These are phyloP conservation scores for Saitoella complicata DNA, from an alignment of 805 yeast genomes.

Conservation along the genomic window DNA sequence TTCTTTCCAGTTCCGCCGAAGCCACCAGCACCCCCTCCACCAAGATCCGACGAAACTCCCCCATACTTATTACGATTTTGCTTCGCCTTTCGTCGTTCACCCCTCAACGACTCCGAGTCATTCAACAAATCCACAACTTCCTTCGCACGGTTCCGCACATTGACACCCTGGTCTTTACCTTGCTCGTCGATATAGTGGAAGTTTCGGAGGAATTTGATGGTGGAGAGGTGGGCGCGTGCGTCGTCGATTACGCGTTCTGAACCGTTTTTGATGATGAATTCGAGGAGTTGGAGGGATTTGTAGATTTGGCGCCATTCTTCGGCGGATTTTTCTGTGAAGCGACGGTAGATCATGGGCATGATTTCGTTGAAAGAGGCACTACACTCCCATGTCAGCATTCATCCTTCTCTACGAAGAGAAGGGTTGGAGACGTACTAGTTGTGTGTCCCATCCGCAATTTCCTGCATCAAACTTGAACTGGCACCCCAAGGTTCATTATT, in stretches of 20 bases:
- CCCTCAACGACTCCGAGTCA: conserved; percentile 60
- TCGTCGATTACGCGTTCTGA: conserved; percentile 92
- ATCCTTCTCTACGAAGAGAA: too few species aligned
- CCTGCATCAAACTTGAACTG: conserved; percentile 76
- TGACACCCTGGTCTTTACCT: conserved; percentile 91
- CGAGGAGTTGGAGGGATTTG: conserved; percentile 77
- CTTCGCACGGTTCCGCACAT: conserved; percentile 82
- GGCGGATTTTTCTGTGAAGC: conserved; percentile 92
- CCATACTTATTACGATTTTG: conserved; percentile 68
- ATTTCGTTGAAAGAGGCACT: conserved; percentile 28
- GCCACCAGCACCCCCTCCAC: conserved; percentile 16
- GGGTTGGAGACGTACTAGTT: conserved; percentile 26
- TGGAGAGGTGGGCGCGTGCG: conserved; percentile 63
- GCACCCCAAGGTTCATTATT: conserved; percentile 99
- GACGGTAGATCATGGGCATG: conserved; percentile 37
- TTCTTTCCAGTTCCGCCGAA: conserved; percentile 21
- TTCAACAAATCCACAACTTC: conserved; percentile 52
- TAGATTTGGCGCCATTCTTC: conserved; percentile 97
- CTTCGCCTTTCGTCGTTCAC: conserved; percentile 82
- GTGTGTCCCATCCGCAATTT: conserved; percentile 88
- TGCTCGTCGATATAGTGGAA: conserved; percentile 89
- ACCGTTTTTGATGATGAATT: conserved; percentile 80
- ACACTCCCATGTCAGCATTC: neutral
- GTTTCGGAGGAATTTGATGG: conserved; percentile 73
- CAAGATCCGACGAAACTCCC: conserved; percentile 39